Conservation (phyloP, 352 stramenopile species). For the Globisporangium paroecandrum region DNA sequence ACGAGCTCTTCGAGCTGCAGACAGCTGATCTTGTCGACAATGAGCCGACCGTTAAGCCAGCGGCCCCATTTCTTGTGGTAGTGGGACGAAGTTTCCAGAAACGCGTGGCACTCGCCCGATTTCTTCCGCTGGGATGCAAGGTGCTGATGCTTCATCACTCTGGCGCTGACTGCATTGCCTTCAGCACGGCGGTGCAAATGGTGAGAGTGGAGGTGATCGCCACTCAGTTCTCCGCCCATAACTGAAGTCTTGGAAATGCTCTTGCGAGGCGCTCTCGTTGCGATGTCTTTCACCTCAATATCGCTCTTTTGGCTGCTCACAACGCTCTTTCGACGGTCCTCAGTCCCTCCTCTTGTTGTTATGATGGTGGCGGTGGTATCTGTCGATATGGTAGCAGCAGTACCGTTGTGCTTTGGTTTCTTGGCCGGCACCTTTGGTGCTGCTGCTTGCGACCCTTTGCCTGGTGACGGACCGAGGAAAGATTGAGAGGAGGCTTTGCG, state of each 20-base stretch:
- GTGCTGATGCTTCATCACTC: neutral
- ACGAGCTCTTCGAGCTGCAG: conserved; percentile 66
- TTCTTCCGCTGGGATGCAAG: neutral
- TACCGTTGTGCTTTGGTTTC: neutral
- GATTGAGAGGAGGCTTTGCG: neutral
- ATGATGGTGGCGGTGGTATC: neutral
- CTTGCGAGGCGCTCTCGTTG: neutral
- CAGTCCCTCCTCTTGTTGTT: neutral
- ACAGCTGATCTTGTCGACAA: conserved; percentile 68
- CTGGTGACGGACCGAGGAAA: neutral
- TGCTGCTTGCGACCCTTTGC: neutral
- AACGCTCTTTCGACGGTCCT: neutral
- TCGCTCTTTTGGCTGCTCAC: neutral
- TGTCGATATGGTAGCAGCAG: neutral
- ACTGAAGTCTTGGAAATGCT: neutral
- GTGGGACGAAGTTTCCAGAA: conserved; percentile 11
- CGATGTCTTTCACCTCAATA: neutral
- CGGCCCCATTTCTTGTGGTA: conserved; percentile 68
- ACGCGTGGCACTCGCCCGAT: neutral
- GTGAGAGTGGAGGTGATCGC: neutral
- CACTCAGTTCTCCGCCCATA: neutral
- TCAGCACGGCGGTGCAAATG: neutral
- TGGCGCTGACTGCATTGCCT: neutral
- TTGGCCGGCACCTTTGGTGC: neutral
- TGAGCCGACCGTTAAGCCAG: conserved; percentile 39